A percentile compares a stretch with the other conserved stretches of the same genome.
Conservation (phyloP, 2,329 filamentous ascomycete species). For the Eurotiales sp. region DNA sequence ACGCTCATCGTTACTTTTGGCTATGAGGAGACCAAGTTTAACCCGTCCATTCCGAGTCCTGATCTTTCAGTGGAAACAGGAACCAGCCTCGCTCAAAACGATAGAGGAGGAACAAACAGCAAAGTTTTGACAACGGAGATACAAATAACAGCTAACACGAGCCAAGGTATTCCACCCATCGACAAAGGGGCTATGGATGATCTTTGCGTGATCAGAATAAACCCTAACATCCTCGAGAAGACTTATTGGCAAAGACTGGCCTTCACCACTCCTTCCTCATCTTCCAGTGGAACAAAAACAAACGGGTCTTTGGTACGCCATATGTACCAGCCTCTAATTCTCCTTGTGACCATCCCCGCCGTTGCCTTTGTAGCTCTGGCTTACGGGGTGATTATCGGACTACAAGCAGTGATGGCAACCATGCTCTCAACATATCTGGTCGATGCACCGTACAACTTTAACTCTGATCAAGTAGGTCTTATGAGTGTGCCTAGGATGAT, state of each 20-base stretch:
- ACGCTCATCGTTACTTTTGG: background rate
- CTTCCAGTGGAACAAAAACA: background rate
- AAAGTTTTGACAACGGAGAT: no score
- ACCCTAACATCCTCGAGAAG: background rate
- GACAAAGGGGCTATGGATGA: no score
- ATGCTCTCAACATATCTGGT: conserved; percentile 36
- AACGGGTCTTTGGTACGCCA: conserved; percentile 19
- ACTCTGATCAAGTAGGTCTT: conserved; percentile 34
- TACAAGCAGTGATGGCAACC: conserved; percentile 37
- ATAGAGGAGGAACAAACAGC: background rate
- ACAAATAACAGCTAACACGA: no score
- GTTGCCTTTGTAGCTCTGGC: conserved; percentile 38
- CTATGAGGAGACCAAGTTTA: background rate
- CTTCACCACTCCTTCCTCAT: background rate
- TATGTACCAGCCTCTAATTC: conserved; percentile 26
- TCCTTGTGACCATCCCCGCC: conserved; percentile 48
- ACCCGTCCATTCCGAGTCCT: background rate
- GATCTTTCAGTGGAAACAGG: background rate
- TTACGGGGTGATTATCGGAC: conserved; percentile 38
- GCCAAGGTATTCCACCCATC: no score
- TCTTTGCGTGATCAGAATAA: no score
- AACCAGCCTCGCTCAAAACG: background rate
- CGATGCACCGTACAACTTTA: conserved; percentile 39
- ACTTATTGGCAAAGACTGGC: background rate
- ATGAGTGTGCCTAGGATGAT: conserved; percentile 41